phyloP scores from a whole-genome alignment of 805 yeast genomes.

The Kuraishia piskuri region DNA sequence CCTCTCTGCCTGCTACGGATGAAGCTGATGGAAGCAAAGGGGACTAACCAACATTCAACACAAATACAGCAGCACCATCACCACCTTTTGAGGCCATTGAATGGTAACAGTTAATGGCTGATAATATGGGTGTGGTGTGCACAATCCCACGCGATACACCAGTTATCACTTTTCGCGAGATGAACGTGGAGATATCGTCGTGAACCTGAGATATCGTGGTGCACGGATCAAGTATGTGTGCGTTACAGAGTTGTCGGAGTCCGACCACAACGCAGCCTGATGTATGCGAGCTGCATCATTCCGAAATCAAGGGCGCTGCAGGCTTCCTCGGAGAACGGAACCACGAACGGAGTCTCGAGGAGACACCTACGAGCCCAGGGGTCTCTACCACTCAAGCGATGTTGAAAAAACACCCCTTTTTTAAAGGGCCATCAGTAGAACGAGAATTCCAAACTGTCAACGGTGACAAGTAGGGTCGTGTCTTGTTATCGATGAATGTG shows the following conservation, averaged over 20 bases:
- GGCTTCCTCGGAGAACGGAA: background rate
- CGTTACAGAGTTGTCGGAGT: background rate
- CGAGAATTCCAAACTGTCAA: background rate
- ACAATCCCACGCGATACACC: too few species aligned
- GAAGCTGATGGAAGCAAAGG: too few species aligned
- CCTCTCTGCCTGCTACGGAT: too few species aligned
- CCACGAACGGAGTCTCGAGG: background rate
- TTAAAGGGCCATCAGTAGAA: too few species aligned
- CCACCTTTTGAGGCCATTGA: too few species aligned
- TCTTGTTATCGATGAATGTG: background rate
- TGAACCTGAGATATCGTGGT: too few species aligned
- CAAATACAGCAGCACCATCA: too few species aligned
- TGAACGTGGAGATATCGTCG: background rate
- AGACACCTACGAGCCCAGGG: background rate
- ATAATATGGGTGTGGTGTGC: too few species aligned
- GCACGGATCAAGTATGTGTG: background rate
- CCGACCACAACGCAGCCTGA: background rate
- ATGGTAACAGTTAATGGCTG: too few species aligned
- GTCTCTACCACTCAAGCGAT: background rate
- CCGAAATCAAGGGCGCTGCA: background rate
- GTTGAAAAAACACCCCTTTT: too few species aligned
- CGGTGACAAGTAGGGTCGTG: background rate
- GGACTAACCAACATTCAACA: too few species aligned
- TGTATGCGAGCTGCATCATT: background rate
- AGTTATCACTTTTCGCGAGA: too few species aligned